A percentile compares a stretch with the other conserved stretches of the same genome.
phyloP scores from a whole-genome alignment of 2,329 filamentous ascomycete species.

The Pezicula neosporulosa region DNA sequence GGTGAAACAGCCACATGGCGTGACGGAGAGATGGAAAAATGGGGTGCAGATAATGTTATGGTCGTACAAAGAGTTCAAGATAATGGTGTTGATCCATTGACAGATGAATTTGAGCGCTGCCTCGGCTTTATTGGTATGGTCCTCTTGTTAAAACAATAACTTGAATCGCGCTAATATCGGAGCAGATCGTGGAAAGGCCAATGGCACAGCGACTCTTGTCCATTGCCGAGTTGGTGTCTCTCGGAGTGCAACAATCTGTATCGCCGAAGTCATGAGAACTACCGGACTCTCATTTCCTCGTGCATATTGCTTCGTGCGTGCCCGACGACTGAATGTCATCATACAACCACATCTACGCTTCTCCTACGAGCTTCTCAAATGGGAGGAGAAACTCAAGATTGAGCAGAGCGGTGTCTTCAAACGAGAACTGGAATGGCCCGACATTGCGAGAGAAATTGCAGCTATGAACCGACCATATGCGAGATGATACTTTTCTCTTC shows the following conservation, averaged over 20 bases:
- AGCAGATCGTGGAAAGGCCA: slow-evolving; percentile 71
- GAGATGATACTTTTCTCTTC: slow-evolving; percentile 38
- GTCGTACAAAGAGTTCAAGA: slow-evolving; percentile 86
- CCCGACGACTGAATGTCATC: slow-evolving; percentile 90
- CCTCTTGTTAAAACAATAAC: slow-evolving; percentile 2
- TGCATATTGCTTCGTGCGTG: slow-evolving; percentile 95
- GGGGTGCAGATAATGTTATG: slow-evolving; percentile 77
- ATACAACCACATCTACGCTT: slow-evolving; percentile 96
- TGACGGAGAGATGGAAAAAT: slow-evolving; percentile 64
- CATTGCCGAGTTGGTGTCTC: slow-evolving; percentile 97
- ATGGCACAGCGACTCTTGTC: slow-evolving; percentile 82
- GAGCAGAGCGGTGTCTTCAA: slow-evolving; percentile 46
- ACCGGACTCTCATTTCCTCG: slow-evolving; percentile 79
- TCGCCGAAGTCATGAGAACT: slow-evolving; percentile 94
- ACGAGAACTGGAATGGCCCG: slow-evolving; percentile 87
- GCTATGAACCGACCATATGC: slow-evolving; percentile 95
- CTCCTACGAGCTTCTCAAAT: slow-evolving; percentile 91
- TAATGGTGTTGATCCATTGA: slow-evolving; percentile 92
- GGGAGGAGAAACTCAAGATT: slow-evolving; percentile 71
- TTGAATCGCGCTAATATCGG: slow-evolving; percentile 8
- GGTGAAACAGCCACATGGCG: slow-evolving; percentile 85
- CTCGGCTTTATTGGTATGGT: slow-evolving; percentile 86
- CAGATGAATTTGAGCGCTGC: slow-evolving; percentile 79
- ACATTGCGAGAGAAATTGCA: slow-evolving; percentile 85
- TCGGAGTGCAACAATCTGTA: slow-evolving; percentile 93